Base-by-base conservation (phyloP, 1,139 yeast genomes). In the Sporopachydermia cereana region DNA sequence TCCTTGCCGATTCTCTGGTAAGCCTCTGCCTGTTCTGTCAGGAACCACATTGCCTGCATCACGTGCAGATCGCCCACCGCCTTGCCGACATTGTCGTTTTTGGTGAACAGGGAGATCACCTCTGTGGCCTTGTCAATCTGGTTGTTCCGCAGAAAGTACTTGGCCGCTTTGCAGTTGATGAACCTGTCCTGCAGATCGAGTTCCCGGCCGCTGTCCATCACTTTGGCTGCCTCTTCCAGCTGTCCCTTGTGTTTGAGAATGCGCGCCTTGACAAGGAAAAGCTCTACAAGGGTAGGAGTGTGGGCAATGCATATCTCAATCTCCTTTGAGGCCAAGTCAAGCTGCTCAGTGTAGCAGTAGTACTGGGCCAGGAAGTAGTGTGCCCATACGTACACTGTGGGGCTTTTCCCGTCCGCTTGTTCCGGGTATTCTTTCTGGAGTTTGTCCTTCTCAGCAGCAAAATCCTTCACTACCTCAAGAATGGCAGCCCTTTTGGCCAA, bases 31-130 rank as follows among this genome's bases (percentile, higher is more conserved):
- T 84, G 80, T 59, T 86, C 96, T 36, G 75, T 66, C 51, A 93
- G 66, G 49, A 86, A 85, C 95, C 96, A 88, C 49, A 79, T 74
- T n/a, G 84, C 91, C 65, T 91, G 97, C 82, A 93, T 84, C 41
- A 75, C 71, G 57, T 84, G 95, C 54, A 91, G 69, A 59, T 91
- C 97, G 53, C 79, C 81, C 44, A 93, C 76, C 3, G 97, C 96
- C 53, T 84, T 84, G 3, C 76, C 74, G 3, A 80, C 72, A 21
- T 74, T 76, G 46, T 91, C 96, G 54, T 84, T 76, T 57, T 84
- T 83, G 27, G 97, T 86, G 67, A 91, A 91, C 47, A 86, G 64
- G 2, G 93, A 79, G 36, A 85, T 80, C 36, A 77, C 67, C 47
- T 76, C 79, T 41, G 84, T 74, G 2, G 96, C 97, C 51, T 81